Conservation (phyloP, 805 yeast genomes). For the Saccharomyces mikatae region DNA sequence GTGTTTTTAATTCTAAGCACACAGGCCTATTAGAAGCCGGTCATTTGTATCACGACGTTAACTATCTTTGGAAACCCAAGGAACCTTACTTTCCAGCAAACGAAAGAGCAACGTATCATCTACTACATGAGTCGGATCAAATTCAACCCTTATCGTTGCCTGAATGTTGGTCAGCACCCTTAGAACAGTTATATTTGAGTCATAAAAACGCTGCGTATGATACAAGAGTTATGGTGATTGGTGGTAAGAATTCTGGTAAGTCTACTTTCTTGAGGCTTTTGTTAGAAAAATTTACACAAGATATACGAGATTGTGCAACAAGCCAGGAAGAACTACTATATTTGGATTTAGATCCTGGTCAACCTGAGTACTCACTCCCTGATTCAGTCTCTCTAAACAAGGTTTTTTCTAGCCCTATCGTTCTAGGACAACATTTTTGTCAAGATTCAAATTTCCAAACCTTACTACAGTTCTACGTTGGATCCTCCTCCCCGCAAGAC, state of each 20-base stretch:
- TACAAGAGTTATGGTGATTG: slow-evolving; percentile 31
- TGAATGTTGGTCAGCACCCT: slow-evolving; percentile 13
- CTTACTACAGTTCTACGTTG: slow-evolving; percentile 39
- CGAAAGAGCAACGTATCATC: neutral
- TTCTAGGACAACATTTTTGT: slow-evolving; percentile 21
- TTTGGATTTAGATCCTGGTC: slow-evolving; percentile 84
- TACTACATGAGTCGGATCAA: neutral
- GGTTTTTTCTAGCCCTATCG: slow-evolving; percentile 11
- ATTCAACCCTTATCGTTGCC: neutral
- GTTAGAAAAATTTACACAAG: slow-evolving; percentile 38
- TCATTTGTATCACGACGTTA: slow-evolving; percentile 14
- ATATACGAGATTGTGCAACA: slow-evolving; percentile 5
- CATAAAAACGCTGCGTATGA: slow-evolving; percentile 19
- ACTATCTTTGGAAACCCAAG: slow-evolving; percentile 19
- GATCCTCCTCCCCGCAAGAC: slow-evolving; percentile 61
- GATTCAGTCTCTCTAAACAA: slow-evolving; percentile 54
- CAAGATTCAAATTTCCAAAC: slow-evolving; percentile 11
- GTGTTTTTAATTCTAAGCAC: slow-evolving; percentile 10
- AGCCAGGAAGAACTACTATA: slow-evolving; percentile 34
- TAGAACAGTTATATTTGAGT: slow-evolving; percentile 18
- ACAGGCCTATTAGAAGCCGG: slow-evolving; percentile 11
- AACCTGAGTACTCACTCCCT: slow-evolving; percentile 68
- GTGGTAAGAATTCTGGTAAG: slow-evolving; percentile 73
- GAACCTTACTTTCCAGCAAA: neutral
- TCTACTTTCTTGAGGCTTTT: slow-evolving; percentile 58